These are phyloP conservation scores for Syzygium malaccense DNA, from an alignment of 441 rosid genomes.

Conservation along the genomic window DNA sequence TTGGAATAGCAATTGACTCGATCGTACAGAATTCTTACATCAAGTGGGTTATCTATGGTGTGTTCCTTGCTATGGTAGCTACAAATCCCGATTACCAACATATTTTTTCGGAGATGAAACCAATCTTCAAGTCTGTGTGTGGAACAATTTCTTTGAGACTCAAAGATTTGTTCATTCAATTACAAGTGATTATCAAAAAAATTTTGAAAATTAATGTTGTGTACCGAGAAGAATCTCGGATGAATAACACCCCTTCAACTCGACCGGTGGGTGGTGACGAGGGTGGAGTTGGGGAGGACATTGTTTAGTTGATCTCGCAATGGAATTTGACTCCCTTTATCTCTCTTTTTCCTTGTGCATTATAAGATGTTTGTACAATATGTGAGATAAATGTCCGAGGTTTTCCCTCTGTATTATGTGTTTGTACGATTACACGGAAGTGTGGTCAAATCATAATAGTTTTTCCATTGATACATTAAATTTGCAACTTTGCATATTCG, in stretches of 20 bases:
- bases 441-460: neutral
- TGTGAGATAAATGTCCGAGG: fast-evolving
- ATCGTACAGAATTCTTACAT: neutral
- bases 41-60: neutral
- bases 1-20: neutral
- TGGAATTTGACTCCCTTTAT: neutral
- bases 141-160: neutral
- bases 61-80: neutral
- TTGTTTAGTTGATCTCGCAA: neutral
- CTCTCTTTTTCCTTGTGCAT: neutral
- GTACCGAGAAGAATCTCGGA: fast-evolving
- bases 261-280: fast-evolving
- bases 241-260: neutral
- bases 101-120: neutral
- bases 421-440: neutral
- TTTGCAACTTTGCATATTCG: neutral
- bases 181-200: neutral
- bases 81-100: neutral
- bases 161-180: neutral
- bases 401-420: neutral
- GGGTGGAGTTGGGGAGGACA: neutral
- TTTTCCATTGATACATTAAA: neutral
- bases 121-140: neutral
- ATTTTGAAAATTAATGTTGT: neutral
- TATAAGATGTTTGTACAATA: fast-evolving